These are phyloP conservation scores for Ogataea henricii DNA, from an alignment of 805 yeast species.

Conservation along the genomic window DNA sequence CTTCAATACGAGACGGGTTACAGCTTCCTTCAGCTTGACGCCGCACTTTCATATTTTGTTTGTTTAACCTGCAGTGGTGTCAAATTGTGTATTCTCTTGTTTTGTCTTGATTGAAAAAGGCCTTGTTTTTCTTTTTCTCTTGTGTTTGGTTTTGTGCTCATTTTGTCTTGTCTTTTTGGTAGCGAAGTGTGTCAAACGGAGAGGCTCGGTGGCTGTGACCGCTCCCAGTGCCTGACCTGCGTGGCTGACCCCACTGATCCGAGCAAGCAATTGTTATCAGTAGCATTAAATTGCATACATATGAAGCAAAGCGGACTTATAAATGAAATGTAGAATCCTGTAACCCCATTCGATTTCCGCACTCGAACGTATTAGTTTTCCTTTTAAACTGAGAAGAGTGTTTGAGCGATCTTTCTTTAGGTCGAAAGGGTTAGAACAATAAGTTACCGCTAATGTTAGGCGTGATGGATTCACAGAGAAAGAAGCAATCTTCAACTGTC, in stretches of 20 bases:
- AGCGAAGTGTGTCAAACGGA: constrained; percentile 2
- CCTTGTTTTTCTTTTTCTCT: neutral
- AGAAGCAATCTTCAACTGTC: constrained; percentile 2
- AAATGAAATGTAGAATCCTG: constrained; percentile 1
- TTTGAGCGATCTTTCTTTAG: too few relatives aligned
- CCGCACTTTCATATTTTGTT: neutral
- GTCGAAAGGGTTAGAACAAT: neutral
- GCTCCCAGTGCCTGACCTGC: neutral
- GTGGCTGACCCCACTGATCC: constrained; percentile 4
- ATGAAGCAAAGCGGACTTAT: neutral
- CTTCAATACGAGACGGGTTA: neutral
- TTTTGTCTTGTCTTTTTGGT: constrained; percentile 1
- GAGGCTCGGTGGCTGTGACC: constrained; percentile 2
- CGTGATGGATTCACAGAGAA: constrained; percentile 8
- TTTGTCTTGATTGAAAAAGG: neutral
- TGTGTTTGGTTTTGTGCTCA: neutral
- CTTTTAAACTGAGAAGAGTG: too few relatives aligned
- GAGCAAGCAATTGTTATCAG: constrained; percentile 6
- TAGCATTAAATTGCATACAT: constrained; percentile 6
- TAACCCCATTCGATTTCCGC: neutral
- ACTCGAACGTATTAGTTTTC: too few relatives aligned
- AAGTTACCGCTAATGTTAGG: neutral
- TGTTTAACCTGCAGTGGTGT: neutral
- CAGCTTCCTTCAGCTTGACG: neutral
- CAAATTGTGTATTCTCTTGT: neutral